Base-by-base conservation (phyloP, 2,329 filamentous ascomycete genomes). In the Phyllosticta citribraziliensis region DNA sequence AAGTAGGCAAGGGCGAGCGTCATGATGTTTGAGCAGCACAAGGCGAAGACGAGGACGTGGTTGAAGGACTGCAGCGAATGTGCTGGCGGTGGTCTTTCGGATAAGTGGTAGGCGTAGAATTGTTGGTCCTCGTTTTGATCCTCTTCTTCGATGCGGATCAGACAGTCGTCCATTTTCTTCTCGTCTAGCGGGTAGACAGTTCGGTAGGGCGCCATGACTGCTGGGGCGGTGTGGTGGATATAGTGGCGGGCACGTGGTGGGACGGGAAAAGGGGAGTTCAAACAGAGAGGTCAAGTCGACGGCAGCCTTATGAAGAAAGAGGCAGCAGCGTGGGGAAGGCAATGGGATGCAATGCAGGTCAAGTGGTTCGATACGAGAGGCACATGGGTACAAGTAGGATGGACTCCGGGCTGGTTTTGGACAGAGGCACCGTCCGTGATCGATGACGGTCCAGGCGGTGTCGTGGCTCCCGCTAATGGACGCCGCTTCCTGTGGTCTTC, bases 41-140 rank as follows among this genome's bases (percentile, higher is more conserved):
- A 50, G n/a, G 60, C 55, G 19, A 62, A 62, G 22, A 62, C 55
- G 27, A 62, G 60, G 33, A 62, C 60, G 25, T 62, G 55, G 6
- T 35, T 40, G 27, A 62, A 58, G 9, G 55, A 57, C 12, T 58
- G 60, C 2, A 55, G 17, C 22, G 60, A 51, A 19, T 50, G 55
- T 3, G 55, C 25, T 9, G 60, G 60, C 51, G 22, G 6, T 5
- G 52, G 51, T 33, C 53, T 53, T 27, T 62, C 24, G 30, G 12
- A 47, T n/a, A n/a, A 5, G 12, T 12, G 17, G 35, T 40, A 17
- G 12, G 35, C 40, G 40, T n/a, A 47, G 40, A 47, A 47, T 47
- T 4, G 14, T 8, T n/a, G 5, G 3, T 47, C 40, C 8, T 47
- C 14, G 6, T 17, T n/a, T 47, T n/a, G 12, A 1, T 47, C 40